phyloP scores from a whole-genome alignment of 768 basidiomycete genomes.

The Suillus alpinus region DNA sequence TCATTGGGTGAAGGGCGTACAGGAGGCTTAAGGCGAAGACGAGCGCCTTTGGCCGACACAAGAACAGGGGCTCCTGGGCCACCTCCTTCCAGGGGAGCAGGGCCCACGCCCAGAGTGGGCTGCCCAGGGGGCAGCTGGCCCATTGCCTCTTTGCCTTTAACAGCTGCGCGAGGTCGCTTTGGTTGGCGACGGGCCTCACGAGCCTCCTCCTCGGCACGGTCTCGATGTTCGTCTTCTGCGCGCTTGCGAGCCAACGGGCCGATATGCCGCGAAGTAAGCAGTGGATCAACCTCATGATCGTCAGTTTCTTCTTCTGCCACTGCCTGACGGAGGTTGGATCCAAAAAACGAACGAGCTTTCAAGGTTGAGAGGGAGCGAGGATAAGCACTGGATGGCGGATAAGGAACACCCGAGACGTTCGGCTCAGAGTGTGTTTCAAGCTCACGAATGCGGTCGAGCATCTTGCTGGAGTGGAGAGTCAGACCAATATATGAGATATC shows the following conservation, averaged over 20 bases:
- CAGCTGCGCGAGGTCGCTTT: conserved; percentile 29
- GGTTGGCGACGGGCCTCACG: conserved; percentile 37
- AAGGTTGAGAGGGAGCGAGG: conserved; percentile 46
- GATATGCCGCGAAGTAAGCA: conserved; percentile 44
- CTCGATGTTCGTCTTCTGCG: conserved; percentile 40
- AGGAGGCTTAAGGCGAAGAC: conserved; percentile 49
- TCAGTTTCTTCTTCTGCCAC: conserved; percentile 42
- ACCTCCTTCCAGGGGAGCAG: conserved; percentile 16
- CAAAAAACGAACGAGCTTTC: conserved; percentile 43
- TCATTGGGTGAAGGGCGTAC: conserved; percentile 25
- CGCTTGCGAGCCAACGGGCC: conserved; percentile 44
- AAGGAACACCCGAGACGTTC: conserved; percentile 27
- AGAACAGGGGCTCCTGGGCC: conserved; percentile 29
- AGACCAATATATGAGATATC: neutral
- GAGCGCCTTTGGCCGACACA: conserved; percentile 46
- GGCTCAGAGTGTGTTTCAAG: conserved; percentile 46
- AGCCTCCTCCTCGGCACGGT: conserved; percentile 44
- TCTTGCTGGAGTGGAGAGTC: conserved; percentile 34
- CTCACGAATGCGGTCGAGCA: conserved; percentile 61
- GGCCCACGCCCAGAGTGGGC: conserved; percentile 27
- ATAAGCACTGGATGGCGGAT: conserved; percentile 44
- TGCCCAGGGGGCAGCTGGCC: conserved; percentile 16
- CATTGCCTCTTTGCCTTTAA: conserved; percentile 39
- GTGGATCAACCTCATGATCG: conserved; percentile 44
- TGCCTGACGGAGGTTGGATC: conserved; percentile 47